Conservation (phyloP, 2,329 filamentous ascomycete species). For the Penicillium freii region DNA sequence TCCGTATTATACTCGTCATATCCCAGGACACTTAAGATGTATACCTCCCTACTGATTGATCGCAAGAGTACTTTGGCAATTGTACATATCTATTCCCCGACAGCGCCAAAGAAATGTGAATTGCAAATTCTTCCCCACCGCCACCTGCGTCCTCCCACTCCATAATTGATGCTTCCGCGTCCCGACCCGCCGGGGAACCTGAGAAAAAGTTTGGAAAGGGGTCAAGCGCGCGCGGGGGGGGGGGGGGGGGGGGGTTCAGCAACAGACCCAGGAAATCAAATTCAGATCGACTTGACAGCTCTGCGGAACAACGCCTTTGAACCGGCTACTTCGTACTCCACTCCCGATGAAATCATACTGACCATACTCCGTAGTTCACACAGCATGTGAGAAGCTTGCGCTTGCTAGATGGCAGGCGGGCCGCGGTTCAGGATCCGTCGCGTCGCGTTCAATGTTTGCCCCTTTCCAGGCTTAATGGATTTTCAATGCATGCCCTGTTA, state of each 20-base stretch:
- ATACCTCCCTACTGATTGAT: background rate
- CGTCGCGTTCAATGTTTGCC: constrained; percentile 1
- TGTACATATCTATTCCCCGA: background rate
- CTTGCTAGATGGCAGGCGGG: constrained; percentile 6
- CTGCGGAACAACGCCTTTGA: constrained; percentile 1
- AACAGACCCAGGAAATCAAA: constrained; percentile 1
- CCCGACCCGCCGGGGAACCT: constrained; percentile 13
- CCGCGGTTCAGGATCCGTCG: constrained; percentile 12
- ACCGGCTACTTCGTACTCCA: background rate
- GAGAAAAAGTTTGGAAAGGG: background rate
- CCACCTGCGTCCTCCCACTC: background rate
- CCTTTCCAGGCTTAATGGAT: constrained; percentile 8
- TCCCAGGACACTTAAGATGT: background rate
- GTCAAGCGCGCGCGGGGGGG: too few species aligned
- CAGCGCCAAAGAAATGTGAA: background rate
- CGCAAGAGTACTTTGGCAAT: constrained; percentile 3
- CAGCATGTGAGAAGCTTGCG: background rate
- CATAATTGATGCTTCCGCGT: constrained; percentile 12
- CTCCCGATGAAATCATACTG: background rate
- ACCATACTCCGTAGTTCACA: background rate
- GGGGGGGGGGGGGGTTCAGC: background rate
- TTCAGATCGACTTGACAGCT: constrained; percentile 12
- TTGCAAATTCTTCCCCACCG: background rate
- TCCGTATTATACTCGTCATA: constrained; percentile 4
- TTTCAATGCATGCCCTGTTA: constrained; percentile 6